Evolutionary conservation across 345 rosid genomes (phyloP).

Genomic region (Gynandropsis gynandra): DNA sequence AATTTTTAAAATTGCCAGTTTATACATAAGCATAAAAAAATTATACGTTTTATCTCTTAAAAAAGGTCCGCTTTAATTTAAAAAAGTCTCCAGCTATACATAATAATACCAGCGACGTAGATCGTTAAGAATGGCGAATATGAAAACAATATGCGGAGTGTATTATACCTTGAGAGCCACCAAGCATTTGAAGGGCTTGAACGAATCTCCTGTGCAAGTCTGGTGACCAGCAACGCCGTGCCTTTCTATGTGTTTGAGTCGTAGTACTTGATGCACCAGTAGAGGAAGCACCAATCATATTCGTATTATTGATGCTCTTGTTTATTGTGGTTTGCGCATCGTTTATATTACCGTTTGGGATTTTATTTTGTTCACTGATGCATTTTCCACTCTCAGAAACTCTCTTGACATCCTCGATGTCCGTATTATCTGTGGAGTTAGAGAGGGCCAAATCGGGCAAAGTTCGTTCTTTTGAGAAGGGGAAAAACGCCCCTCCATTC

Average conservation of each 20-base stretch:
- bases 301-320: conserved; percentile 21
- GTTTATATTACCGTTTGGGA: conserved; percentile 17
- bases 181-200: conserved; percentile 80
- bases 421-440: conserved; percentile 28
- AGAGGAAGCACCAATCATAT: conserved; percentile 20
- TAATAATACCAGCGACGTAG: too few species aligned
- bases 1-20: too few species aligned
- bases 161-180: conserved; percentile 90
- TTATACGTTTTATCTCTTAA: too few species aligned
- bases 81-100: too few species aligned
- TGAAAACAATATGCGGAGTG: too few species aligned
- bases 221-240: conserved; percentile 86
- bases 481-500: conserved; percentile 87
- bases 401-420: conserved; percentile 41
- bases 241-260: conserved; percentile 65
- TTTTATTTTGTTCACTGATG: conserved; percentile 32
- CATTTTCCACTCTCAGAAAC: conserved; percentile 15
- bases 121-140: too few species aligned
- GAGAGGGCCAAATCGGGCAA: conserved; percentile 66
- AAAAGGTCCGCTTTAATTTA: too few species aligned
- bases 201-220: conserved; percentile 81
- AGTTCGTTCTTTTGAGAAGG: conserved; percentile 76
- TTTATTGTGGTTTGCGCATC: conserved; percentile 14
- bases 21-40: too few species aligned
- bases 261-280: conserved; percentile 12